Evolutionary conservation across 352 stramenopile species (phyloP), one percentile per base, ranked within the genome.

Genomic region (Globisporangium recalcitrans): DNA sequence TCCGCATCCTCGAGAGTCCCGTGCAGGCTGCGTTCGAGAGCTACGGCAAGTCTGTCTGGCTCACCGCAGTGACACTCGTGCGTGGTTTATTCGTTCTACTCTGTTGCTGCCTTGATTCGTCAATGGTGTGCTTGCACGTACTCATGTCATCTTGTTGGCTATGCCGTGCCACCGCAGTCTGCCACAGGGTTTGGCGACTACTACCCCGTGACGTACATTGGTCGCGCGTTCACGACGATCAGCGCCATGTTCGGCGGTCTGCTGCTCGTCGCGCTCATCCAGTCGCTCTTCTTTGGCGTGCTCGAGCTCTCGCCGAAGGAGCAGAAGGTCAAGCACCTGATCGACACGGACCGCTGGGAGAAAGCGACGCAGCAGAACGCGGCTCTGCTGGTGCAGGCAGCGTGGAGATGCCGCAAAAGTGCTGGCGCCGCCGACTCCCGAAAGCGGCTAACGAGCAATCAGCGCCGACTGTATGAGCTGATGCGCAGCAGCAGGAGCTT

Each of bases 281-380:
- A 91, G 61, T 88, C 80, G 19, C 69, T 90, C 21, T 91, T 91
- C 65, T 91, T 90, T 29, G 82, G 80, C 16, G 78, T 87, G n/a
- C 57, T 90, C 2, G 80, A 90, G 60, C 74, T 91, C 21, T 85
- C 82, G 0, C 77, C 75, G 0, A 77, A 69, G 7, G 82, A 91
- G 40, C 67, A 80, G 49, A 78, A 77, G 42, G 82, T 91, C 31
- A 83, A 82, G 61, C 71, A 82, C 60, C 70, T 91, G 38, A 84
- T 90, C n/a, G 80, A 89, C 42, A 59, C 78, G 49, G 74, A 82
- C 21, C 64, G 57, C 26, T 90, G 82, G 82, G 70, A 86, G 42
- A 77, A 85, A 22, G 49, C 55, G n/a, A 75, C 67, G 1, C 66
- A 73, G 7, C 67, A 70, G 19, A 83, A 77, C 24, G 76, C 82